Evolutionary conservation across 2,329 filamentous ascomycete genomes (phyloP), one percentile per base, ranked within the genome.

Genomic region (Amauroascus verrucosus): DNA sequence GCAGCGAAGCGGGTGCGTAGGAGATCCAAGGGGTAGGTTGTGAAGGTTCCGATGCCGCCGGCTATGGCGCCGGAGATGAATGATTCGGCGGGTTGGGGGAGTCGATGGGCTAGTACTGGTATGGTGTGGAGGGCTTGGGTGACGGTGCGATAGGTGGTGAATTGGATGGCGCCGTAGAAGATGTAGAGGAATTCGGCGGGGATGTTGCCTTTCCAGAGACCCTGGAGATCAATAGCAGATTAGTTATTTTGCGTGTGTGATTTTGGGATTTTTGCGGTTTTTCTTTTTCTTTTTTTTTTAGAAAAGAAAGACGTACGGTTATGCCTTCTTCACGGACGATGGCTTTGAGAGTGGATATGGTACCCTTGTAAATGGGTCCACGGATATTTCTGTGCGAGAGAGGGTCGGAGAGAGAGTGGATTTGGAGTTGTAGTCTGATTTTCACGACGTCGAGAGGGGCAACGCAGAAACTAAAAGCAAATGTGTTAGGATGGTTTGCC

Each of bases 391-490:
- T 72, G 58, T 80, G 75, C 44, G 81, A 78, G 8, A 82, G 70
- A 1, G 88, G 85, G 64, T 91, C 85, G 62, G 84, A 85, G 56
- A 87, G 80, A 47, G 88, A 89, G 72, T 94, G 86, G 43, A 86
- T 81, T 70, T 97, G 93, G 16, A 98, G 82, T 69, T 98, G 93
- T 44, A 97, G 83, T 45, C 93, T 87, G 72, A 98, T 98, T 76
- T 98, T 97, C 72, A 97, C 83, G 58, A 98, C 93, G 70, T 98
- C 93, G 60, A 98, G 85, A 51, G 93, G 93, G 16, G 93, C 88
- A 66, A 97, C 85, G 65, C 93, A 81, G 75, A 98, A 97, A 67
- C 87, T 89, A 61, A 50, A 24, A 5, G 28, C 18, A 45, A 50
- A n/a, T n/a, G n/a, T n/a, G n/a, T n/a, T n/a, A n/a, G 26, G 26